Base-by-base conservation (phyloP, 768 basidiomycete genomes). In the Clitopilus hobsonii region DNA sequence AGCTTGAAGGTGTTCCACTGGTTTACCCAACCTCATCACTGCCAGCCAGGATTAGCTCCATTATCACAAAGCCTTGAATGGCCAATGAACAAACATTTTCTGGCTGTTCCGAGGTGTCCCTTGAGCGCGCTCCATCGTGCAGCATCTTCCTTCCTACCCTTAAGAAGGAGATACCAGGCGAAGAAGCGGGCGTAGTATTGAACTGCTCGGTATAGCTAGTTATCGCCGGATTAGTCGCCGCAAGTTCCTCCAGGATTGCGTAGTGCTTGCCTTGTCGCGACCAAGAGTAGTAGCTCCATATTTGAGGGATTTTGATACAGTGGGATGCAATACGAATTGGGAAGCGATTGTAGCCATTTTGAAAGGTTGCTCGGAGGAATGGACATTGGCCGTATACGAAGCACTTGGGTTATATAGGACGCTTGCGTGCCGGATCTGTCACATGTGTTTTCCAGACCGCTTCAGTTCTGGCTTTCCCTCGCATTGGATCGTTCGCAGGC, bases 21-120 rank as follows among this genome's bases (percentile, higher is more conserved):
- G 94, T 71, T 98, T 96, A 61, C 94, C 93, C 52, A 99, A 76
- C 14, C 97, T 85, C 79, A 98, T 77, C 30, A 97, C 96, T 98
- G 59, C 16, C 38, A 26, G 7, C 36, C 29, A 8, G 41, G n/a
- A 20, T 52, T 51, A 58, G 52, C 51, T 36, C 52, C 11, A 49
- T 27, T 32, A 52, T 6, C 7, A 6, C 23, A 11, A n/a, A 22
- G 29, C 16, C 52, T 23, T 24, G 18, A 47, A 27, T 13, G 47
- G 38, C 16, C 27, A 16, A 30, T 28, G n/a, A 24, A 70, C 83
- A 53, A 65, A 97, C 96, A 76, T 73, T 96, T 98, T 60, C 97
- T 81, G 27, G 85, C 91, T 10, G 81, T 83, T 3, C 84, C 94
- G 22, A 99, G 82, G 65, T 93, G 91, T 25, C 75, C 74, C 72